Base-by-base conservation (phyloP, 2,329 filamentous ascomycete genomes). In the Pseudocercospora vitis region DNA sequence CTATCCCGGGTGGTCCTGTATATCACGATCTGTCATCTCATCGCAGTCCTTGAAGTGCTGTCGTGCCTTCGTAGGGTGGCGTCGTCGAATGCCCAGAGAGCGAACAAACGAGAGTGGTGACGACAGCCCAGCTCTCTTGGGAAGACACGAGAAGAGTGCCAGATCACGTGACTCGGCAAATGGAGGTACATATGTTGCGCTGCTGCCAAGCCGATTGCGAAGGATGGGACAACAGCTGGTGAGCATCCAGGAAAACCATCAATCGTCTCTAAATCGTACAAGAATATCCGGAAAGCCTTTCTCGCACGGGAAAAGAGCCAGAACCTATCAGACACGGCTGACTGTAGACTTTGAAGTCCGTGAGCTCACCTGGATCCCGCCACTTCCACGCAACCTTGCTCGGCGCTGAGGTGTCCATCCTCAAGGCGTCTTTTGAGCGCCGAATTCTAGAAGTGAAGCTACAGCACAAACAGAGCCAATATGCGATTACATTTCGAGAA, bases 1-100 rank as follows among this genome's bases (percentile, higher is more conserved):
- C 44, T 48, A 48, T 37, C 31, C 45, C 26, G 45, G 45, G 26
- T 48, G 29, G 29, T 33, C 29, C 19, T 33, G 46, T 35, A 29
- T 23, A 24, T 19, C 29, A 9, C 31, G 46, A 29, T 7, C 21
- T 39, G 4, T 48, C 32, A 48, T 48, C 11, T 52, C 26, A 46
- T 12, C 44, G 28, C 32, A 37, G 35, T 39, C n/a, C 29, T 48
- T 42, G 11, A 12, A 31, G 14, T 45, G 40, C 24, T 29, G 24
- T 29, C 7, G 14, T 16, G 12, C 40, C 40, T 18, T 6, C n/a
- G 24, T 7, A n/a, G 40, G n/a, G n/a, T 28, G 4, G 24, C 9
- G 40, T 7, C 16, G 7, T 12, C 7, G 21, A 9, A 18, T 4
- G 14, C 29, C n/a, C 4, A 28, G 14, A 26, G n/a, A 12, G 16